These are phyloP conservation scores for Hura crepitans DNA, from an alignment of 441 rosid species.

Conservation along the genomic window DNA sequence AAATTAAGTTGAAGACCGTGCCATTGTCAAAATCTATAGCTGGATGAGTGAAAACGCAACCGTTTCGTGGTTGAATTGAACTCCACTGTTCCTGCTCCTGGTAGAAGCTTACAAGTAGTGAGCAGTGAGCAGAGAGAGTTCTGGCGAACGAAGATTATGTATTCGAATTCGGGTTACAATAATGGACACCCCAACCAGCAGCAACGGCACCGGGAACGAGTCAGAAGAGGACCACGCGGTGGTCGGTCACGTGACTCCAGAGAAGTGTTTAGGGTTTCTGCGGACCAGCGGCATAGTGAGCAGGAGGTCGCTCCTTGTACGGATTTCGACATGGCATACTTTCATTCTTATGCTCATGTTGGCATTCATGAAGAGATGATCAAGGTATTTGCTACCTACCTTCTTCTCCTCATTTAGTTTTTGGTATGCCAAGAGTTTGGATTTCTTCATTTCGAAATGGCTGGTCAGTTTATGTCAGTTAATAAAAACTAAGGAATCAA, in stretches of 20 bases:
- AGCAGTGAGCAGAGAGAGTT: background rate
- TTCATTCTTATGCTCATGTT: conserved; percentile 86
- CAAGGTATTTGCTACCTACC: conserved; percentile 41
- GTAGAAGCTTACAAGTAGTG: background rate
- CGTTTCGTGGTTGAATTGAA: background rate
- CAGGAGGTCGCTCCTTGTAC: conserved; percentile 63
- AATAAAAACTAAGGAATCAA: background rate
- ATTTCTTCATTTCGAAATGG: too few relatives aligned
- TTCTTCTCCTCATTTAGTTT: background rate
- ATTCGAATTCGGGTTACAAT: conserved; percentile 20
- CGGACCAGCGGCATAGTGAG: conserved; percentile 22
- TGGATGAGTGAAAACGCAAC: too few relatives aligned
- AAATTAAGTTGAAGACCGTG: background rate
- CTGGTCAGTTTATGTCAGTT: too few relatives aligned
- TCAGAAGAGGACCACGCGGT: conserved; percentile 25
- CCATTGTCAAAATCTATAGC: too few relatives aligned
- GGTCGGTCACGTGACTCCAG: conserved; percentile 27
- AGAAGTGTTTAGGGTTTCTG: conserved; percentile 31
- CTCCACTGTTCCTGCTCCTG: background rate
- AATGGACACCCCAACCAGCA: conserved; percentile 36
- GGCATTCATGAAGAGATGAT: conserved; percentile 98
- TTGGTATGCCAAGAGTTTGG: background rate
- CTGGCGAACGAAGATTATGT: conserved; percentile 10
- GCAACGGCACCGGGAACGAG: conserved; percentile 29
- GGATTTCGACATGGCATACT: conserved; percentile 88